Evolutionary conservation across 176 grass and related monocot genomes (phyloP), one percentile per base, ranked within the genome.

Genomic region (Poa annua): DNA sequence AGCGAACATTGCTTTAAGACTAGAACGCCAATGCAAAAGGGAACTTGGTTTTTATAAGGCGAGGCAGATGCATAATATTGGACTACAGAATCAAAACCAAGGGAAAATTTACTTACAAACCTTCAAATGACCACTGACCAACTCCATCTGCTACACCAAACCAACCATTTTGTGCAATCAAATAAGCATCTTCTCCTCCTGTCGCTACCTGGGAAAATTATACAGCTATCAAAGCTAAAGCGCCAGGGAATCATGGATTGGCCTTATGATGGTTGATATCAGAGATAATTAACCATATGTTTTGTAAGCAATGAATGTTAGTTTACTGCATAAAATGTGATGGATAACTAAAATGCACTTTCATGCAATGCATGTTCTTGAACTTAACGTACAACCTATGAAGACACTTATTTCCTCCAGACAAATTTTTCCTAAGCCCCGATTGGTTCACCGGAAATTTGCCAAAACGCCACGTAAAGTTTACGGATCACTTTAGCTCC

Each of bases 51-150:
- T 19, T 24, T 34, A 83, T 15, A 61, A 74, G 47, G 2, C 11
- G 8, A 20, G 8, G n/a, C 29, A 69, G 49, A 39, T 75, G 49
- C 21, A 66, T 59, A 80, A 65, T 11, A 11, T 47, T 47, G 44
- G 48, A 51, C 51, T 75, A 67, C 33, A 81, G 53, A 85, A 62
- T 53, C 82, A 71, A 48, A 42, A 35, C 25, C 8, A 69, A 34
- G 14, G 77, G 77, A 62, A 68, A 29, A 66, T 48, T 25, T 80
- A 48, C 16, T 71, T 15, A 44, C 32, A 79, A 47, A 96, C 96
- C 96, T 99, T 99, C 93, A 44, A 94, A 92, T 33, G 96, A 96
- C 96, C 96, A 99, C 85, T 99, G 96, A 70, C 96, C 96, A 67
- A 99, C 93, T 88, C 96, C 96, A 61, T 99, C 96, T 44, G 96